A percentile compares a stretch with the other conserved stretches of the same genome.
phyloP scores from a whole-genome alignment of 2,329 filamentous ascomycete species.

The Chalaropsis ovoidea region DNA sequence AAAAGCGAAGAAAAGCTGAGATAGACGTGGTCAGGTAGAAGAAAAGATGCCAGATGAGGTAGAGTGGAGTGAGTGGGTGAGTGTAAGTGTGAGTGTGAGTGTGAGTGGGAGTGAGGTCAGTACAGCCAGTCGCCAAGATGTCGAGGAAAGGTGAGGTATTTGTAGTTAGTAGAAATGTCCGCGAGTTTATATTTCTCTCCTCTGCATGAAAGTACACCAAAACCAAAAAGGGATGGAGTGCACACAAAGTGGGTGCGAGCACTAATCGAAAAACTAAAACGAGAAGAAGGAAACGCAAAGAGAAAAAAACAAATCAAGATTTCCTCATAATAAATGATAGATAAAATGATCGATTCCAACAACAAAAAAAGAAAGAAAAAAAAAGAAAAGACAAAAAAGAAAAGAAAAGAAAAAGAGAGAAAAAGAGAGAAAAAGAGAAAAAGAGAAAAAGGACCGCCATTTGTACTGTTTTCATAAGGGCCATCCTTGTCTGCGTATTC shows the following conservation, averaged over 20 bases:
- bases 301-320: background rate
- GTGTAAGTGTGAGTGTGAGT: background rate
- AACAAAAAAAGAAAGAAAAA: background rate
- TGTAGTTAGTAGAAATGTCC: background rate
- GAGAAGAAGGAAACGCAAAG: background rate
- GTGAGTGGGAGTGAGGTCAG: background rate
- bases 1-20: background rate
- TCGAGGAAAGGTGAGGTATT: slow-evolving; percentile 8
- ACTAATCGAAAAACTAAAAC: background rate
- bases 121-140: background rate
- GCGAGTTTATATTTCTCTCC: background rate
- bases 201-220: background rate
- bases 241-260: background rate
- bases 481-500: background rate
- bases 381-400: background rate
- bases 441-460: background rate
- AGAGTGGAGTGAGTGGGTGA: background rate
- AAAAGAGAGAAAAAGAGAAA: background rate
- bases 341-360: background rate
- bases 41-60: background rate
- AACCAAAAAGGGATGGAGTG: no score
- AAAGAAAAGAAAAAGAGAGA: background rate
- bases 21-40: background rate
- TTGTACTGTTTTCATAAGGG: background rate
- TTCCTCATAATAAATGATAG: slow-evolving; percentile 1